Evolutionary conservation across 1,139 yeast species (phyloP).

Genomic region (Zygosaccharomyces sapae): DNA sequence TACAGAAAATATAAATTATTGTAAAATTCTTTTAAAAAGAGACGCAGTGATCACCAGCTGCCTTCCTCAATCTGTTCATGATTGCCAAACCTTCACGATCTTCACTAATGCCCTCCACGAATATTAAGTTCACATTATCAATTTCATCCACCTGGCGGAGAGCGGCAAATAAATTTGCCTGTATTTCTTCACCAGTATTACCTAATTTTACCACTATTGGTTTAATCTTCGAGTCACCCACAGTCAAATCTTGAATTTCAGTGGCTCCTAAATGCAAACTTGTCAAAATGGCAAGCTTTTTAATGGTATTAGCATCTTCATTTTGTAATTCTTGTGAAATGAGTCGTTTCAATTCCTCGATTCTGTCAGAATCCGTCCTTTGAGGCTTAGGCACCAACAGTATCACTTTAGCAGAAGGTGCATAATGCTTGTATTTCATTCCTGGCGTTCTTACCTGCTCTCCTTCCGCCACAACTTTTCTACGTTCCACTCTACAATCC

Average conservation of each 20-base stretch:
- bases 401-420: slow-evolving; percentile 81
- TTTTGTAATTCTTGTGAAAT: slow-evolving; percentile 16
- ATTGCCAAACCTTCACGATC: slow-evolving; percentile 82
- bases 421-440: slow-evolving; percentile 93
- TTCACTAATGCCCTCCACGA: slow-evolving; percentile 69
- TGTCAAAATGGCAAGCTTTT: slow-evolving; percentile 36
- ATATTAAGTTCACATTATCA: slow-evolving; percentile 53
- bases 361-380: slow-evolving; percentile 6
- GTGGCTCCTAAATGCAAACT: slow-evolving; percentile 20
- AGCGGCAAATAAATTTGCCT: slow-evolving; percentile 65
- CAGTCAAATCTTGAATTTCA: slow-evolving; percentile 9
- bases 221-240: slow-evolving; percentile 23
- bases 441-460: slow-evolving; percentile 93
- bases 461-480: slow-evolving; percentile 55
- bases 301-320: slow-evolving; percentile 10
- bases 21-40: slow-evolving; percentile 15
- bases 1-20: slow-evolving; percentile 3
- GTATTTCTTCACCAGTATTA: slow-evolving; percentile 54
- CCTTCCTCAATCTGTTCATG: slow-evolving; percentile 85
- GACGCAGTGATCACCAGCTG: slow-evolving; percentile 56
- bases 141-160: slow-evolving; percentile 70
- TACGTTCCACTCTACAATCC: slow-evolving; percentile 54
- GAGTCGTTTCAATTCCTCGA: slow-evolving; percentile 13
- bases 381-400: slow-evolving; percentile 45
- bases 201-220: slow-evolving; percentile 52